These are phyloP conservation scores for Lobosporangium transversale DNA, from an alignment of 192 early-diverging fungal genomes.

Conservation along the genomic window DNA sequence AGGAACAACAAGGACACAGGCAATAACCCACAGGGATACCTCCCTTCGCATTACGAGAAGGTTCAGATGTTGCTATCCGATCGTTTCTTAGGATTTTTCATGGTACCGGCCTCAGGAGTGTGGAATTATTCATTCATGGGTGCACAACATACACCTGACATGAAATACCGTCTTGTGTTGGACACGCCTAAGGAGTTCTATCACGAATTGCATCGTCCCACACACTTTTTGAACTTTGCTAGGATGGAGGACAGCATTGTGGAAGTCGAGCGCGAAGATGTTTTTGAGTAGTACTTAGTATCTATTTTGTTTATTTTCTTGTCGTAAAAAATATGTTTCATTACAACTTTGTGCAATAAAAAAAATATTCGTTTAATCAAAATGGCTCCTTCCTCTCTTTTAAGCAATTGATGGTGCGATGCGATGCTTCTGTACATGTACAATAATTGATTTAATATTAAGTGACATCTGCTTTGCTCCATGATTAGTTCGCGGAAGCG, in stretches of 20 bases:
- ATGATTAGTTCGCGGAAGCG: too few species aligned
- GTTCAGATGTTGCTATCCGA: constrained; percentile 98
- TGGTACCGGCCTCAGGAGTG: constrained; percentile 94
- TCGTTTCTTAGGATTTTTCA: constrained; percentile 97
- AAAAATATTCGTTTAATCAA: too few species aligned
- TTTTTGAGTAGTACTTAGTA: constrained; percentile 59
- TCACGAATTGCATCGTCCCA: constrained; percentile 94
- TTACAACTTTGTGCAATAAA: neutral
- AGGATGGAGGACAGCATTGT: constrained; percentile 67
- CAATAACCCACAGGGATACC: constrained; percentile 86
- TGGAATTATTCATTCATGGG: constrained; percentile 99
- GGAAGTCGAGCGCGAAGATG: constrained; percentile 70
- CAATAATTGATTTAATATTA: too few species aligned
- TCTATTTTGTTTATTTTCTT: constrained; percentile 2
- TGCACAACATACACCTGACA: constrained; percentile 87
- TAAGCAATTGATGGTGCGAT: too few species aligned
- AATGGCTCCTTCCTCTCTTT: too few species aligned
- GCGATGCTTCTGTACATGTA: too few species aligned
- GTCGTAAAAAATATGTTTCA: neutral
- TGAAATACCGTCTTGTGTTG: constrained; percentile 90
- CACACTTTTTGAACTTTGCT: constrained; percentile 94
- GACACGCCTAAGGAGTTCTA: constrained; percentile 98
- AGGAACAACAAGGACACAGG: constrained; percentile 90
- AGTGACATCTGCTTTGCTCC: too few species aligned
- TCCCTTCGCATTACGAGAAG: constrained; percentile 91